Evolutionary conservation across 2,329 filamentous ascomycete species (phyloP).

Genomic region (Acephala macrosclerotiorum): DNA sequence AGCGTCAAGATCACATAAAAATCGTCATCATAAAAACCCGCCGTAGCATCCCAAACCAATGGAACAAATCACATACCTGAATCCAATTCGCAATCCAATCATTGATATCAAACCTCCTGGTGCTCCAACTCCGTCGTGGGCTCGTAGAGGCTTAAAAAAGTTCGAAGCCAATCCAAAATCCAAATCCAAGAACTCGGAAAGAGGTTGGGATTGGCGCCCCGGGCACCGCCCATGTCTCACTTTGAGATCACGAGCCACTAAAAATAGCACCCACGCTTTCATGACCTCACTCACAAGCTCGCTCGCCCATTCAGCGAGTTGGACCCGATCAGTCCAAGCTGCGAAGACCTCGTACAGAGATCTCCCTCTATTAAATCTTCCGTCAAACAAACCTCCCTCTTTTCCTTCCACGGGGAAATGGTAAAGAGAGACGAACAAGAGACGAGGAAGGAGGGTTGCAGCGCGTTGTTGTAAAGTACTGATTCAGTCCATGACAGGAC

Average conservation of each 20-base stretch:
- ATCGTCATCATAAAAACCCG: background rate
- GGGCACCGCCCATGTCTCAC: background rate
- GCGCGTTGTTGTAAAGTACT: background rate
- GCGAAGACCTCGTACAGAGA: background rate
- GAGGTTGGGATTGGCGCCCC: too few relatives aligned
- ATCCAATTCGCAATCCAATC: too few relatives aligned
- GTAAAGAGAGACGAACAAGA: background rate
- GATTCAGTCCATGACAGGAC: background rate
- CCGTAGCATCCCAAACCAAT: background rate
- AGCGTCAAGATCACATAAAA: background rate
- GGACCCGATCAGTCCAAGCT: background rate
- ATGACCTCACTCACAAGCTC: background rate
- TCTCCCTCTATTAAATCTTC: too few relatives aligned
- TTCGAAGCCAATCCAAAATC: background rate
- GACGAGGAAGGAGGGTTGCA: background rate
- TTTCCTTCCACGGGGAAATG: background rate
- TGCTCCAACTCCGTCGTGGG: background rate
- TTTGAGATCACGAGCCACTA: background rate
- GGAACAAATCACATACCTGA: background rate
- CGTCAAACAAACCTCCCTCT: background rate
- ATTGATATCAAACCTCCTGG: background rate
- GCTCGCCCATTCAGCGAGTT: background rate
- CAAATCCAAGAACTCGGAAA: background rate
- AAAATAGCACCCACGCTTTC: slow-evolving; percentile 8
- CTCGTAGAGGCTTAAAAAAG: background rate